Evolutionary conservation across 768 basidiomycete genomes (phyloP).

Genomic region (Pleurotus tuoliensis): DNA sequence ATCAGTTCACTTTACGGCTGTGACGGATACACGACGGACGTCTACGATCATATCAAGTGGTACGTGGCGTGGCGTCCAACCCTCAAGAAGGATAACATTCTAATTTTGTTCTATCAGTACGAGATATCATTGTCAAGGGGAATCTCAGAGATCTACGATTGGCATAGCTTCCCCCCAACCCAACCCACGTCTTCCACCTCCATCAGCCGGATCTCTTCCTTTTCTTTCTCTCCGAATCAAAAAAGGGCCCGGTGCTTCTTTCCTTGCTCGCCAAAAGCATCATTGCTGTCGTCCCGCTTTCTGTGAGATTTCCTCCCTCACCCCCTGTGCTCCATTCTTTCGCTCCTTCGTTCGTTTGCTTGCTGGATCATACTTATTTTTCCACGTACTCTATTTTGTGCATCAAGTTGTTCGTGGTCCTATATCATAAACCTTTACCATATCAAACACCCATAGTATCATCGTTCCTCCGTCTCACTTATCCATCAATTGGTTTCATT

Average conservation of each 20-base stretch:
- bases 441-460: background rate
- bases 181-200: background rate
- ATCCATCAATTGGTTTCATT: background rate
- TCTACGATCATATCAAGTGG: constrained; percentile 71
- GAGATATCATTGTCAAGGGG: constrained; percentile 65
- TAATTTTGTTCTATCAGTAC: constrained; percentile 35
- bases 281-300: background rate
- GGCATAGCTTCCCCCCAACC: constrained; percentile 25
- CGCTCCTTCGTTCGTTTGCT: background rate
- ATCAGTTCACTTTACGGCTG: constrained; percentile 74
- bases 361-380: background rate
- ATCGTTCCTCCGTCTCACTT: background rate
- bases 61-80: constrained; percentile 27
- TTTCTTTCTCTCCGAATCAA: too few relatives aligned
- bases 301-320: background rate
- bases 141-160: constrained; percentile 61
- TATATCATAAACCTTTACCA: background rate
- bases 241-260: too few relatives aligned
- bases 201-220: too few relatives aligned
- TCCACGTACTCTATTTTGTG: background rate
- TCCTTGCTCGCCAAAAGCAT: too few relatives aligned
- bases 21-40: constrained; percentile 76
- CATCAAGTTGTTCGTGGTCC: too few relatives aligned
- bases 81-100: background rate
- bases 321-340: background rate